Percentiles rank a stretch among this genome's conserved stretches.
phyloP scores from a whole-genome alignment of 140 eudicot genomes.

The Erigeron philadelphicus region DNA sequence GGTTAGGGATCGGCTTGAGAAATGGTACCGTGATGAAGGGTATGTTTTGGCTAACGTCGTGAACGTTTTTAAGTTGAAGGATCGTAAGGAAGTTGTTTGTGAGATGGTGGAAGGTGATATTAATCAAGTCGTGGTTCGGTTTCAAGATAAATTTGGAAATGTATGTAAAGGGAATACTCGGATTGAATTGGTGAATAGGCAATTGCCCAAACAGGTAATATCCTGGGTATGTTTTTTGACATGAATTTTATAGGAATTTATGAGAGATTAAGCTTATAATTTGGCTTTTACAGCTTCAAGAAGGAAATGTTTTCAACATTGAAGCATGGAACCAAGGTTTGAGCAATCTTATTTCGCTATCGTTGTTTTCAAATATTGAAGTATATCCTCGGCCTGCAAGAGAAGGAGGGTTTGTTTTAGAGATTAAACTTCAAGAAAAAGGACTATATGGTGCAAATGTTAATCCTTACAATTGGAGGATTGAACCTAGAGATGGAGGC shows the following conservation, averaged over 20 bases:
- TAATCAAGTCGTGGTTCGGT: constrained; percentile 59
- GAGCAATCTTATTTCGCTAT: constrained; percentile 42
- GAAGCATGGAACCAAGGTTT: constrained; percentile 59
- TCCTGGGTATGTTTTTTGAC: neutral
- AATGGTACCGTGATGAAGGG: constrained; percentile 89
- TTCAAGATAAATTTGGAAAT: constrained; percentile 86
- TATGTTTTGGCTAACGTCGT: constrained; percentile 74
- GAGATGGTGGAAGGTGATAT: constrained; percentile 96
- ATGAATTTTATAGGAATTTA: neutral
- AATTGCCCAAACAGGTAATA: constrained; percentile 60
- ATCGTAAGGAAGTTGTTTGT: constrained; percentile 68
- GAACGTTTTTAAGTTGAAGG: constrained; percentile 65
- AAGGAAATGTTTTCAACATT: constrained; percentile 58
- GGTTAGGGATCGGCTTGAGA: constrained; percentile 62
- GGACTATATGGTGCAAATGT: constrained; percentile 53
- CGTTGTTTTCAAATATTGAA: constrained; percentile 56
- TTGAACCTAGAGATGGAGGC: constrained; percentile 55
- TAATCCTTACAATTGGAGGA: constrained; percentile 33
- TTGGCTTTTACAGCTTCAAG: constrained; percentile 39
- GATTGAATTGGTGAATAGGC: constrained; percentile 51
- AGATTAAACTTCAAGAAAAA: constrained; percentile 52
- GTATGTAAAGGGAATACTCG: constrained; percentile 78
- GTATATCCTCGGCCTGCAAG: constrained; percentile 52
- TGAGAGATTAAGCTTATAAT: neutral
- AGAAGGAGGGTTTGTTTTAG: constrained; percentile 60